Conservation (phyloP, 148 eudicot genomes). For the Amaranthus cruentus region DNA sequence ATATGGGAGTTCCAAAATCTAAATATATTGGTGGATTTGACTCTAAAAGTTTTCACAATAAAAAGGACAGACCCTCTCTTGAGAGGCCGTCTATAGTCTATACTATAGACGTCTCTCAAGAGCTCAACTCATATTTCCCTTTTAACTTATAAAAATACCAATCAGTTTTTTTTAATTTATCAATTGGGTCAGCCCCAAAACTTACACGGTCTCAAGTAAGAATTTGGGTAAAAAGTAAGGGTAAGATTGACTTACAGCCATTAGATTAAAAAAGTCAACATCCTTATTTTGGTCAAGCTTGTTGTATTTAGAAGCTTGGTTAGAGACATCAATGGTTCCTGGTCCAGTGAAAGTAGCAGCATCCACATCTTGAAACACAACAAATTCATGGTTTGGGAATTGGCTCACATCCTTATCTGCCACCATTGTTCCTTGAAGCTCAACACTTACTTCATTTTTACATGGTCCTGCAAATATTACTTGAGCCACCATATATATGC, state of each 20-base stretch:
- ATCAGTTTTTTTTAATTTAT: no score
- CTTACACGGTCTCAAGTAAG: no score
- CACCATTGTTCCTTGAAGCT: conserved; percentile 38
- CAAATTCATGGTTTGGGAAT: conserved; percentile 11
- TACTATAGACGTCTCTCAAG: no score
- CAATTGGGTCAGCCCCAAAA: no score
- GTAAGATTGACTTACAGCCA: conserved; percentile 18
- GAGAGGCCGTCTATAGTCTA: no score
- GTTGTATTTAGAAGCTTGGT: background rate
- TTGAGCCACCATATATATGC: conserved; percentile 37
- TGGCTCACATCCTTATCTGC: conserved; percentile 22
- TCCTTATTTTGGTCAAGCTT: background rate
- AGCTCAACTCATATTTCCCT: no score
- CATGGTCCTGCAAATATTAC: conserved; percentile 56
- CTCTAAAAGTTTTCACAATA: no score
- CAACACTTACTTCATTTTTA: conserved; percentile 25
- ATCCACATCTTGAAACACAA: conserved; percentile 17
- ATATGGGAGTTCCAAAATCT: no score
- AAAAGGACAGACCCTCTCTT: no score
- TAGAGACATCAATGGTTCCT: conserved; percentile 12
- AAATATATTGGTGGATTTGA: no score
- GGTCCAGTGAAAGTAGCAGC: conserved; percentile 23
- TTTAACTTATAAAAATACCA: no score
- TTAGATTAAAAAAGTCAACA: conserved; percentile 6
- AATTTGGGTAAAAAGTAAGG: no score